Evolutionary conservation across 148 eudicot species (phyloP).

Genomic region (Chenopodium berlandieri): DNA sequence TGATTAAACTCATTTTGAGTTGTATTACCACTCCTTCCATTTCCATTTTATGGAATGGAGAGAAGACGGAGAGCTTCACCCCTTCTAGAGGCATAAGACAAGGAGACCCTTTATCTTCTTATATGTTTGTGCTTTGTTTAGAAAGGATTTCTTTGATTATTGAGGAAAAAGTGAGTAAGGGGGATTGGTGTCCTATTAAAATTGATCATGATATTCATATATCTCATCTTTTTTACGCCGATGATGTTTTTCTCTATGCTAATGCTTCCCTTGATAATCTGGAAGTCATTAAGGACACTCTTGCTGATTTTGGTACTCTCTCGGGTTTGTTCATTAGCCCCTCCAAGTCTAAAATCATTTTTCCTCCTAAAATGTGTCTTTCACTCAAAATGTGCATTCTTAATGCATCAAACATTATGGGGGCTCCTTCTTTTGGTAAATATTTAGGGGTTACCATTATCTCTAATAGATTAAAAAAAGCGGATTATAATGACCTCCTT

Average conservation of each 20-base stretch:
- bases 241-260: background rate
- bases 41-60: background rate
- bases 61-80: background rate
- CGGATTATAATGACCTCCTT: background rate
- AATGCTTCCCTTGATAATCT: background rate
- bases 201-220: background rate
- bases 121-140: background rate
- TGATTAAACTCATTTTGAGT: background rate
- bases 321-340: background rate
- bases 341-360: background rate
- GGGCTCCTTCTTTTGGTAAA: background rate
- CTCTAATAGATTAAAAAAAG: background rate
- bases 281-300: background rate
- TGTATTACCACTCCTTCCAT: background rate
- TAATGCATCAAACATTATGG: background rate
- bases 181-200: background rate
- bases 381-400: background rate
- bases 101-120: background rate
- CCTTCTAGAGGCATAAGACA: background rate
- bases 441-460: background rate
- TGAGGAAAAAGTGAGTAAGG: no score
- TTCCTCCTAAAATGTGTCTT: background rate
- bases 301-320: background rate
- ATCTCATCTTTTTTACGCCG: background rate
- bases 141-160: background rate